phyloP scores from a whole-genome alignment of 331 rosid species.

The Quercus tomentella region DNA sequence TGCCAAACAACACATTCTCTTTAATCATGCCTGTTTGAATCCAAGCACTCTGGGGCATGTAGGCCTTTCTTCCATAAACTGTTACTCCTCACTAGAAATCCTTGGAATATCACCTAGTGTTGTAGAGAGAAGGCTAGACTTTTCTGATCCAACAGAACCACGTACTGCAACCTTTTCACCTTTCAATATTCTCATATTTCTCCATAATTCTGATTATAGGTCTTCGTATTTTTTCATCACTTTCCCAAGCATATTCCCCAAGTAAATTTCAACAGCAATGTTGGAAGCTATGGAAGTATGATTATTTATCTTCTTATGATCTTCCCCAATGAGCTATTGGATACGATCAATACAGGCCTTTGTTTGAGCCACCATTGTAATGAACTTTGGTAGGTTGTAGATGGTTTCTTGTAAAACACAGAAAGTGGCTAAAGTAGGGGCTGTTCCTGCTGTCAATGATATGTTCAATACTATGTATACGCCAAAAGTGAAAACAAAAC shows the following conservation, averaged over 20 bases:
- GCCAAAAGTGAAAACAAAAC: conserved; percentile 76
- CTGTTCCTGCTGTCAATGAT: conserved; percentile 69
- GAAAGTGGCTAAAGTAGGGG: conserved; percentile 84
- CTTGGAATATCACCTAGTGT: conserved; percentile 75
- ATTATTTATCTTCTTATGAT: conserved; percentile 34
- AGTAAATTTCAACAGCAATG: conserved; percentile 49
- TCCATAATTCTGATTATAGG: conserved; percentile 49
- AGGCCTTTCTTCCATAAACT: conserved; percentile 57
- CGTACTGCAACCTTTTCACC: conserved; percentile 74
- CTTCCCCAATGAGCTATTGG: conserved; percentile 58
- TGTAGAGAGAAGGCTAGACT: conserved; percentile 68
- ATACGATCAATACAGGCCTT: conserved; percentile 73
- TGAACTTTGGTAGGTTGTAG: conserved; percentile 86
- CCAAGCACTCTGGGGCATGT: conserved; percentile 90
- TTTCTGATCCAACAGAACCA: conserved; percentile 85
- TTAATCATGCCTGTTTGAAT: conserved; percentile 80
- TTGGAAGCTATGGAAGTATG: conserved; percentile 28
- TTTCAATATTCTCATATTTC: conserved; percentile 6
- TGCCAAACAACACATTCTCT: conserved; percentile 79
- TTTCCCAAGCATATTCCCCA: conserved; percentile 79
- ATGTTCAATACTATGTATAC: conserved; percentile 48
- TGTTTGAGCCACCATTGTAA: conserved; percentile 85
- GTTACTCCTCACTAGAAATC: conserved; percentile 53
- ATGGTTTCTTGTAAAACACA: conserved; percentile 84
- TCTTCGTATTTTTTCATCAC: conserved; percentile 38